phyloP scores from a whole-genome alignment of 257 asterid species.

The Scutellaria baicalensis region DNA sequence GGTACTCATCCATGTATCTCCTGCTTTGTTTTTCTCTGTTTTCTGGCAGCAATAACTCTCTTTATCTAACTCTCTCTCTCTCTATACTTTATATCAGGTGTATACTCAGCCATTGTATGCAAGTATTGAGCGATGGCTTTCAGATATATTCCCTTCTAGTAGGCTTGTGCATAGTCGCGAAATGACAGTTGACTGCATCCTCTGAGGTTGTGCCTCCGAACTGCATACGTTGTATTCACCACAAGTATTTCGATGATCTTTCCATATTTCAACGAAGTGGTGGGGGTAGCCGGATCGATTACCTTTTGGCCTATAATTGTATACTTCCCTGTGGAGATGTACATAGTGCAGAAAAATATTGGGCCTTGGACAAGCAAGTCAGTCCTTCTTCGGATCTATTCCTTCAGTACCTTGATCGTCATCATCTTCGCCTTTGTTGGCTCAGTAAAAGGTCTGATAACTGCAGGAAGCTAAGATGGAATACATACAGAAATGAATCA shows the following conservation, averaged over 20 bases:
- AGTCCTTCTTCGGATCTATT: slow-evolving; percentile 33
- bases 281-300: slow-evolving; percentile 69
- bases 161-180: slow-evolving; percentile 27
- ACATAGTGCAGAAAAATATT: slow-evolving; percentile 45
- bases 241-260: slow-evolving; percentile 48
- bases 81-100: neutral
- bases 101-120: slow-evolving; percentile 72
- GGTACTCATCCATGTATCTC: neutral
- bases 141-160: slow-evolving; percentile 35
- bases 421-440: slow-evolving; percentile 63
- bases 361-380: slow-evolving; percentile 36
- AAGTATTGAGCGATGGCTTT: slow-evolving; percentile 36
- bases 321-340: slow-evolving; percentile 82
- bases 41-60: neutral
- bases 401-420: slow-evolving; percentile 39
- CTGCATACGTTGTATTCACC: slow-evolving; percentile 49
- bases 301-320: slow-evolving; percentile 68
- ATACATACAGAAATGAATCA: neutral
- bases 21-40: neutral
- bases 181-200: slow-evolving; percentile 30
- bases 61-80: neutral
- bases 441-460: slow-evolving; percentile 48
- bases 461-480: slow-evolving; percentile 16
- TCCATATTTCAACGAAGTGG: slow-evolving; percentile 71
- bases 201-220: slow-evolving; percentile 46